Base-by-base conservation (phyloP, 371 early-diverging fungal species). In the Mortierella sp. region DNA sequence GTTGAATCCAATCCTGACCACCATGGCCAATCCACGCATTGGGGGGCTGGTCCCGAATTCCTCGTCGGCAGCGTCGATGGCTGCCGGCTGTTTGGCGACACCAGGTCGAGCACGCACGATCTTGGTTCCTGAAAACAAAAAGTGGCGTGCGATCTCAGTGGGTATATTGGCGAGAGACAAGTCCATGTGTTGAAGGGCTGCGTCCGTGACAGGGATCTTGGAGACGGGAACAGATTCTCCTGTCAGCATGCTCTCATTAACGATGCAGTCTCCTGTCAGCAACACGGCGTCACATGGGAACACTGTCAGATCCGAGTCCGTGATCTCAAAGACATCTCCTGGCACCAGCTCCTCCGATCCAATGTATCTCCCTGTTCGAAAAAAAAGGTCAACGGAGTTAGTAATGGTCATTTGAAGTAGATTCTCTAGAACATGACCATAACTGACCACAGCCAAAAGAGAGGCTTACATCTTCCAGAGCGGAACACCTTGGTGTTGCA, bases 241-340 rank as follows among this genome's bases (percentile, higher is more conserved):
- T 2, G 99, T 99, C n/a, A 99, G 92, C 98, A 99, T 98, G 78
- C 95, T 95, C 89, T 99, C 99, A 88, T 99, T 99, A 67, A 98
- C 94, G 77, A 99, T 98, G 81, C 98, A 98, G 82, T 98, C 98
- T 34, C 99, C 99, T 26, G 95, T 91, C 9, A 99, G 89, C 26
- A 99, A 90, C 53, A 98, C 89, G 6, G 96, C 97, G 89, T 99
- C 99, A 88, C 99, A 98, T 0, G 98, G 98, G 43, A 98, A 91
- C 1, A 93, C 90, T n/a, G 89, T 85, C 71, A 96, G 79, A 48
- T 92, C 85, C 6, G 90, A 73, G 61, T 84, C 89, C 8, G 90
- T 85, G 19, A 98, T 90, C 84, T 97, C 96, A 80, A 97, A 93
- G 16, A 98, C 88, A 86, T 98, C 98, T 40, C 99, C 98, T 14